Percentiles rank a stretch among this genome's conserved stretches.
phyloP scores from a whole-genome alignment of 306 rosid species.

The Citrullus colocynthis region DNA sequence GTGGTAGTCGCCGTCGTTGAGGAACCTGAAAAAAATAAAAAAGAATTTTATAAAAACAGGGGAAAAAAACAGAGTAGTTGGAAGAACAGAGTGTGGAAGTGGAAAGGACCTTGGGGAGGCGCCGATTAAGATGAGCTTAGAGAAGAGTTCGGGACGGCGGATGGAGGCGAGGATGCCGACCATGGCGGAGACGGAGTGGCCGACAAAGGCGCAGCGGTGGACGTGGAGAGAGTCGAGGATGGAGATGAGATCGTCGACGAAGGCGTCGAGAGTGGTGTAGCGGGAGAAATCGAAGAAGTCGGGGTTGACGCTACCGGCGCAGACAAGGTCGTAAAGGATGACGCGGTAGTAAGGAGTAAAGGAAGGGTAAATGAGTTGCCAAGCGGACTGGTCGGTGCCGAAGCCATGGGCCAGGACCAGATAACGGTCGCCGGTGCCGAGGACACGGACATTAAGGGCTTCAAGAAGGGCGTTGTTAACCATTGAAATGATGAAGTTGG shows the following conservation, averaged over 20 bases:
- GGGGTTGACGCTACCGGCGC: conserved; percentile 99
- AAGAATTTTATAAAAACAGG: not conserved
- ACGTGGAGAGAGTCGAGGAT: conserved; percentile 60
- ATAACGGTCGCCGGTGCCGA: conserved; percentile 58
- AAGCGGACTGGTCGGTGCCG: conserved; percentile 97
- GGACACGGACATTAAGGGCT: conserved; percentile 65
- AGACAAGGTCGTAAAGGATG: conserved; percentile 89
- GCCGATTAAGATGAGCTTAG: conserved; percentile 81
- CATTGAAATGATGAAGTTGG: not conserved
- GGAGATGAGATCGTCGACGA: conserved; percentile 65
- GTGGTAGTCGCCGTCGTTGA: conserved; percentile 73
- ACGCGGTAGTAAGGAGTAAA: conserved; percentile 55
- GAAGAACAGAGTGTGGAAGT: not conserved
- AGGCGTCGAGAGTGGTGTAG: conserved; percentile 77
- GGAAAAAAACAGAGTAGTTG: not conserved
- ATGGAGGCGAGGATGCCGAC: conserved; percentile 83
- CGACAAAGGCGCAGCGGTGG: conserved; percentile 63
- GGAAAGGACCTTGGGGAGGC: conserved; percentile 63
- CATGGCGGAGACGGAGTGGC: conserved; percentile 98
- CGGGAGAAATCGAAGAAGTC: conserved; percentile 77
- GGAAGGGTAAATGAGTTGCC: conserved; percentile 73
- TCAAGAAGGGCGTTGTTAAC: conserved; percentile 28
- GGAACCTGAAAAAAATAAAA: conserved; percentile 27
- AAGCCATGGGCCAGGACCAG: conserved; percentile 75
- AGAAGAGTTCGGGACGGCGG: conserved; percentile 74